These are phyloP conservation scores for Mycena haematopus DNA, from an alignment of 768 basidiomycete genomes.

Conservation along the genomic window DNA sequence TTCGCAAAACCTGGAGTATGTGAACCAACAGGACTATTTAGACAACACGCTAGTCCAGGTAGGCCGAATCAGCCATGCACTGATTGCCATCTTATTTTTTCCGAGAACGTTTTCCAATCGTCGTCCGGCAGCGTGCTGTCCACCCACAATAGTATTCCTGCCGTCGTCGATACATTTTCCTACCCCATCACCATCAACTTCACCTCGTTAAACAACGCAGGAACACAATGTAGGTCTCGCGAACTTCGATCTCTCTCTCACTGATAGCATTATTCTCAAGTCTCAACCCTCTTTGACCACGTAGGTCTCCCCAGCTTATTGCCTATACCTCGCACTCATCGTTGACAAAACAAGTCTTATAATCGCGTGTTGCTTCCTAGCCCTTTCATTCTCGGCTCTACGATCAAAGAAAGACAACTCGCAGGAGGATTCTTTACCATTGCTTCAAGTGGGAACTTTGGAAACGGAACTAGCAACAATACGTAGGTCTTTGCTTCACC, in stretches of 20 bases:
- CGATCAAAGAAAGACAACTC: constrained; percentile 63
- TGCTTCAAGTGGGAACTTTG: constrained; percentile 54
- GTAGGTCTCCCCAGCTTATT: no score
- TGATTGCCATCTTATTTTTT: neutral
- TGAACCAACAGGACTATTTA: constrained; percentile 68
- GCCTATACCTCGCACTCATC: no score
- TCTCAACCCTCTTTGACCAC: constrained; percentile 65
- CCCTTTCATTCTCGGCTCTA: constrained; percentile 64
- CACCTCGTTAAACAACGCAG: constrained; percentile 41
- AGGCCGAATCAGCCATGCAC: neutral
- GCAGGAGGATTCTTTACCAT: constrained; percentile 61
- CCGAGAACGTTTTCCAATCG: constrained; percentile 49
- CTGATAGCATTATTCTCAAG: constrained; percentile 39
- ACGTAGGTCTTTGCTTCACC: constrained; percentile 24
- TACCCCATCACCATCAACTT: constrained; percentile 56
- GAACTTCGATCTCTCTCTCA: constrained; percentile 13
- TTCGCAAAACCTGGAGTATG: constrained; percentile 65
- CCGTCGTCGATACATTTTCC: constrained; percentile 49
- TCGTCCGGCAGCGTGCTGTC: constrained; percentile 45
- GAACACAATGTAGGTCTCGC: constrained; percentile 43
- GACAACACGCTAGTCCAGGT: constrained; percentile 52
- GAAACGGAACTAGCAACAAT: constrained; percentile 76
- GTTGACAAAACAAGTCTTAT: no score
- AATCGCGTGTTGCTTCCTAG: constrained; percentile 61
- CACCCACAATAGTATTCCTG: constrained; percentile 48